Evolutionary conservation across 2,329 filamentous ascomycete species (phyloP), one percentile per base, ranked within the genome.

Genomic region (Neofusicoccum ribis): DNA sequence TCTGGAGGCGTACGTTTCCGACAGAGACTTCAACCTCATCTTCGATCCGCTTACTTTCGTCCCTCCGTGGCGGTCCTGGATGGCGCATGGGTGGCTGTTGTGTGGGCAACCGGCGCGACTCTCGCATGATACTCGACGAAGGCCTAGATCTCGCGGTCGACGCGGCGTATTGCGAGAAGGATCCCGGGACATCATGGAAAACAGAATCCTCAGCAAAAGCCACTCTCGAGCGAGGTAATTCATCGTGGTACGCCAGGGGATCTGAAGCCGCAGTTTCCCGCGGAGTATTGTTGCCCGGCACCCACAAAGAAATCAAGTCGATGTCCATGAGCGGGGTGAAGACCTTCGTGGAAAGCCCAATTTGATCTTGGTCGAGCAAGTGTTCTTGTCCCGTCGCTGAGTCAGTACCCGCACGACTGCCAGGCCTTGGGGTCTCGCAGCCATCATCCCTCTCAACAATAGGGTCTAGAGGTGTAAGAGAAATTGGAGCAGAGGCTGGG

Each of bases 121-220:
- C 63, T 31, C 43, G 39, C 52, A 65, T 43, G 27, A 63, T 63
- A 8, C 52, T 51, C 23, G 64, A 34, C 5, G 47, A 51, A 14
- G 69, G 71, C 52, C 73, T 72, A 11, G 74, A 69, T n/a, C 71
- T 70, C 9, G 76, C 73, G 6, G 76, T 77, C 34, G 77, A 73
- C 47, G 82, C 77, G 2, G 80, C 80, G 68, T 83, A 82, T 27
- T 77, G 75, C 0, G 81, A 83, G 68, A 83, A 83, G 0, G 80
- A 77, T 0, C 81, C 81, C 17, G 81, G 81, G 72, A 82, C 78
- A 23, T 77, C 73, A 58, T 76, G 75, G 64, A 77, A 77, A 27
- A 77, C 75, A 0, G 76, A 78, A 60, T 76, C 74, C 62, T 76
- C 72, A 5, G 69, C 75, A 8, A 78, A 61, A 31, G 73, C 58